These are phyloP conservation scores for Alectoria sarmentosa DNA, from an alignment of 495 filamentous ascomycete species.

Conservation along the genomic window DNA sequence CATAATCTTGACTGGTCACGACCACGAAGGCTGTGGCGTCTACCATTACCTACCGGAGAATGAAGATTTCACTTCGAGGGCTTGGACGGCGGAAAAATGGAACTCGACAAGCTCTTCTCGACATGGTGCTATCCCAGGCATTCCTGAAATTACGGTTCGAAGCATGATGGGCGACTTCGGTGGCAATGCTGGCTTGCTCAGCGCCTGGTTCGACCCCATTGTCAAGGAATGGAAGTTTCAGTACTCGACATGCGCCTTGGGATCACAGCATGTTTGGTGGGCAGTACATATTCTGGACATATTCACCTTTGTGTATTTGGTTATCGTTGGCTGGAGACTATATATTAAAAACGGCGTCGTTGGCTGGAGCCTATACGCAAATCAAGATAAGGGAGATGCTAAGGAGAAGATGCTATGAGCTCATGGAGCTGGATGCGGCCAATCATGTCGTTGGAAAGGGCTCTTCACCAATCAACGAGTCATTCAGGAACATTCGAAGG, in stretches of 20 bases:
- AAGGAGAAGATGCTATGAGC: slow-evolving; percentile 1
- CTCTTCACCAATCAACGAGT: background rate
- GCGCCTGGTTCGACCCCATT: slow-evolving; percentile 75
- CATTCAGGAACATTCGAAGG: background rate
- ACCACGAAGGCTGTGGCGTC: slow-evolving; percentile 88
- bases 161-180: slow-evolving; percentile 97
- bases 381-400: background rate
- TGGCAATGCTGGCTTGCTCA: slow-evolving; percentile 82
- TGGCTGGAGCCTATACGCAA: background rate
- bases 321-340: slow-evolving; percentile 13
- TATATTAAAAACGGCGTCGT: background rate
- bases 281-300: slow-evolving; percentile 67
- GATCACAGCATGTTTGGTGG: slow-evolving; percentile 94
- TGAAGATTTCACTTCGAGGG: slow-evolving; percentile 17
- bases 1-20: slow-evolving; percentile 83
- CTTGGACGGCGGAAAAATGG: slow-evolving; percentile 23
- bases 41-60: slow-evolving; percentile 57
- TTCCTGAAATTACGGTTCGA: slow-evolving; percentile 90
- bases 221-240: slow-evolving; percentile 69
- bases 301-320: slow-evolving; percentile 35
- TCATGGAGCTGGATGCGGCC: background rate
- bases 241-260: slow-evolving; percentile 67
- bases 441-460: background rate
- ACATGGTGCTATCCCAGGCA: slow-evolving; percentile 29
- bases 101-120: slow-evolving; percentile 18